Percentiles rank a stretch among this genome's conserved stretches.
phyloP scores from a whole-genome alignment of 2,329 filamentous ascomycete genomes.

The Lasiodiplodia gonubiensis region DNA sequence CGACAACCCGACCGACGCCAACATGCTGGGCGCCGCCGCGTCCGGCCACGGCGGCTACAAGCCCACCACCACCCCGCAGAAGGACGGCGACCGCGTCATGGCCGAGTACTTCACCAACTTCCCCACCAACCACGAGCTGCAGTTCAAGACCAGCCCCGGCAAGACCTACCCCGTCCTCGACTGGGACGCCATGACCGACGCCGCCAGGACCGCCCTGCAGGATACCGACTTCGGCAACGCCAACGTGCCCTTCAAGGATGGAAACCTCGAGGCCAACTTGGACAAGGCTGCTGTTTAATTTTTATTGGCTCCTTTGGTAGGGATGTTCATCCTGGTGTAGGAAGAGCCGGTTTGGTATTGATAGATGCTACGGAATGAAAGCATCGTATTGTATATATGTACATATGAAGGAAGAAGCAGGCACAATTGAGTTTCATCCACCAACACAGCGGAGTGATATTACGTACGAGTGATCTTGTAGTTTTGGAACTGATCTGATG shows the following conservation, averaged over 20 bases:
- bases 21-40: slow-evolving; percentile 46
- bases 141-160: slow-evolving; percentile 20
- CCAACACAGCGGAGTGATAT: too few relatives aligned
- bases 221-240: slow-evolving; percentile 51
- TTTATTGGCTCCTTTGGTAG: neutral
- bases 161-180: slow-evolving; percentile 40
- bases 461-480: too few relatives aligned
- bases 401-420: too few relatives aligned
- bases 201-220: slow-evolving; percentile 44
- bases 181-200: slow-evolving; percentile 51
- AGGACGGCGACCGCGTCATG: slow-evolving; percentile 35
- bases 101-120: slow-evolving; percentile 44
- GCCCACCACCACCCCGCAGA: slow-evolving; percentile 33
- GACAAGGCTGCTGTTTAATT: slow-evolving; percentile 11
- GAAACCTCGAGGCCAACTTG: slow-evolving; percentile 32
- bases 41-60: slow-evolving; percentile 49
- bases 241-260: slow-evolving; percentile 50
- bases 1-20: slow-evolving; percentile 32
- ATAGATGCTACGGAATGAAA: neutral
- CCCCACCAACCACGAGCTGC: slow-evolving; percentile 46
- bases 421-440: too few relatives aligned
- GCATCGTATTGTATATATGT: too few relatives aligned
- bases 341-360: neutral
- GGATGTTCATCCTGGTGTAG: neutral
- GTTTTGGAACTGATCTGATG: too few relatives aligned